A percentile compares a stretch with the other conserved stretches of the same genome.
These are phyloP conservation scores for Acorus calamus DNA, from an alignment of 106 monocot species.

Conservation along the genomic window DNA sequence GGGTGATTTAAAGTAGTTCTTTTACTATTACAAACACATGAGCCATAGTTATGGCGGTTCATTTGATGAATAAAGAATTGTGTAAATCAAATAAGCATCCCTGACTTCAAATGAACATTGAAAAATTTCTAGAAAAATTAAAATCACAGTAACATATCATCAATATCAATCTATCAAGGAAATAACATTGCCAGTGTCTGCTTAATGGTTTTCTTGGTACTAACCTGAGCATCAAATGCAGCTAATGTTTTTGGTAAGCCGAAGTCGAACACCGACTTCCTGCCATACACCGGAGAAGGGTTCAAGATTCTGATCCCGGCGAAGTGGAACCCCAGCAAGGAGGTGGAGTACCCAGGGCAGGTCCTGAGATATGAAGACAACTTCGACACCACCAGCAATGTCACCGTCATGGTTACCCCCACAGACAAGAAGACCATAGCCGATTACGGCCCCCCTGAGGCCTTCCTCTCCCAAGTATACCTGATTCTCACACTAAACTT, in stretches of 20 bases:
- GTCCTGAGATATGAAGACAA: slow-evolving; percentile 90
- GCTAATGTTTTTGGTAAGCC: slow-evolving; percentile 89
- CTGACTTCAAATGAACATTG: too few relatives aligned
- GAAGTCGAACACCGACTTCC: slow-evolving; percentile 81
- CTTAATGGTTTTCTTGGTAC: too few relatives aligned
- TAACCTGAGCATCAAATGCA: slow-evolving; percentile 2
- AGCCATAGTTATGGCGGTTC: too few relatives aligned
- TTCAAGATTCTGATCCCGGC: slow-evolving; percentile 72
- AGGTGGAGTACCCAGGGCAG: slow-evolving; percentile 80
- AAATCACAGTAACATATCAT: too few relatives aligned
- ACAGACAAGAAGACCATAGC: slow-evolving; percentile 75
- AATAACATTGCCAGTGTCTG: too few relatives aligned
- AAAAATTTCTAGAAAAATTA: too few relatives aligned
- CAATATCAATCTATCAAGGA: too few relatives aligned
- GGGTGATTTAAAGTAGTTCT: too few relatives aligned
- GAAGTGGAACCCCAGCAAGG: slow-evolving; percentile 96
- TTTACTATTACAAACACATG: too few relatives aligned
- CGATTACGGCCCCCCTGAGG: slow-evolving; percentile 75
- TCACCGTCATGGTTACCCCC: slow-evolving; percentile 53
- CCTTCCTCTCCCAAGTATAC: slow-evolving; percentile 63
- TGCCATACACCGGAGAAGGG: slow-evolving; percentile 44
- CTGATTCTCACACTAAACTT: neutral
- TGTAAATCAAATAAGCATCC: too few relatives aligned
- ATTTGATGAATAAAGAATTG: too few relatives aligned
- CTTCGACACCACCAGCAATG: slow-evolving; percentile 71